A percentile compares a stretch with the other conserved stretches of the same genome.
Conservation (phyloP, 306 rosid species). For the Luffa acutangula region DNA sequence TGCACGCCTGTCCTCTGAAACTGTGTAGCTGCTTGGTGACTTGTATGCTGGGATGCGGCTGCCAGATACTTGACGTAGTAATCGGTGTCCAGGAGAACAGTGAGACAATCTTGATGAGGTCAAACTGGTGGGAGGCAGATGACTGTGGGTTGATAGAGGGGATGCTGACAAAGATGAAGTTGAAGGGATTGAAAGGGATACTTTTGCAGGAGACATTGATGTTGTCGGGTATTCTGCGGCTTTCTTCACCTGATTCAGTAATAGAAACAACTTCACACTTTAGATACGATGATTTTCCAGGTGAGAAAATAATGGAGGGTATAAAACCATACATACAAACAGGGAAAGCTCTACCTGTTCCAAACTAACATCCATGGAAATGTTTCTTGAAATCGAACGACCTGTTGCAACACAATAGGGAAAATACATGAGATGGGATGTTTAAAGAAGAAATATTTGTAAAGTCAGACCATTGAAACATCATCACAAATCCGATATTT, state of each 20-base stretch:
- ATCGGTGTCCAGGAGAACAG: slow-evolving; percentile 55
- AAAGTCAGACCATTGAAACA: background rate
- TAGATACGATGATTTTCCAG: background rate
- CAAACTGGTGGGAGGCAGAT: slow-evolving; percentile 41
- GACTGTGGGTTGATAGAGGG: slow-evolving; percentile 53
- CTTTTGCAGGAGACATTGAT: slow-evolving; percentile 47
- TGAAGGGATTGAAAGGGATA: slow-evolving; percentile 50
- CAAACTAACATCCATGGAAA: slow-evolving; percentile 49
- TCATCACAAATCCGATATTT: background rate
- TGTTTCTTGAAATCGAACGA: slow-evolving; percentile 50
- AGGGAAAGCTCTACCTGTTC: slow-evolving; percentile 47
- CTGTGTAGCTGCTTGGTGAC: slow-evolving; percentile 39
- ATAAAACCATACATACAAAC: background rate
- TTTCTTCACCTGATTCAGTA: slow-evolving; percentile 42
- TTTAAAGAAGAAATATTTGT: slow-evolving; percentile 2
- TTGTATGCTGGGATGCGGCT: slow-evolving; percentile 43
- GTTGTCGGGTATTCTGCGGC: slow-evolving; percentile 38
- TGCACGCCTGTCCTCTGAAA: slow-evolving; percentile 53
- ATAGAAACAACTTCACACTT: background rate
- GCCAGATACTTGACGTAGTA: slow-evolving; percentile 49
- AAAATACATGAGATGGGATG: background rate
- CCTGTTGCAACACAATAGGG: slow-evolving; percentile 31
- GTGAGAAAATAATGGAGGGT: background rate
- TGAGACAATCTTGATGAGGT: slow-evolving; percentile 37
- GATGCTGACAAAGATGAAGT: slow-evolving; percentile 49